A percentile compares a stretch with the other conserved stretches of the same genome.
Conservation (phyloP, 495 filamentous ascomycete species). For the Pseudotulostoma volvatum region DNA sequence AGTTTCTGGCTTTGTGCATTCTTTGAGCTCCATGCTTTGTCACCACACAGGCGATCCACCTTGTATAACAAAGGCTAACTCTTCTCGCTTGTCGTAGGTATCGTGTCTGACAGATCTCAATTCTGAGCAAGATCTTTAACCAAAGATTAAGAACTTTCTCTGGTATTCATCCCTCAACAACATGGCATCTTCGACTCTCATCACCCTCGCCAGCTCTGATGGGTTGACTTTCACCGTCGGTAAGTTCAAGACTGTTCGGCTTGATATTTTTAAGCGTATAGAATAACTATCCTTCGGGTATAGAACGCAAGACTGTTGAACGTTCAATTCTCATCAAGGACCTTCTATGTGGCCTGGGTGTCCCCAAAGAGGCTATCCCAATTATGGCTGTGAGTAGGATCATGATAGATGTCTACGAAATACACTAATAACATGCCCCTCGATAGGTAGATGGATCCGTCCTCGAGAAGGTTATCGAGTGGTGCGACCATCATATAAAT, state of each 20-base stretch:
- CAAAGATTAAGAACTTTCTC: no score
- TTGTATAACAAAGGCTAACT: no score
- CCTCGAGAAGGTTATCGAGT: constrained; percentile 88
- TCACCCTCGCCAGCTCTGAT: constrained; percentile 44
- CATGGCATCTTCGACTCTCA: constrained; percentile 12
- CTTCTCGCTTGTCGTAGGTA: no score
- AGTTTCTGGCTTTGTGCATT: no score
- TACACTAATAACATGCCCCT: constrained; percentile 1
- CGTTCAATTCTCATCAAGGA: constrained; percentile 94
- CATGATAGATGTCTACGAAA: no score
- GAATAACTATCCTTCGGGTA: constrained; percentile 4
- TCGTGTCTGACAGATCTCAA: no score
- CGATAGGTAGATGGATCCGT: constrained; percentile 80
- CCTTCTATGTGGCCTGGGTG: constrained; percentile 83
- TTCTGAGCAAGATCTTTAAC: no score
- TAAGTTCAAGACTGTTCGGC: no score
- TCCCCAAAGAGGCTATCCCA: constrained; percentile 51
- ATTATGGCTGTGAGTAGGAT: constrained; percentile 74
- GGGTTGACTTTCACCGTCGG: constrained; percentile 36
- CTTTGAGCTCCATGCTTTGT: no score
- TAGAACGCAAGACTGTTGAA: constrained; percentile 74
- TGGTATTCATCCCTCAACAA: no score
- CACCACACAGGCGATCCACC: no score
- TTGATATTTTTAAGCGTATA: no score
- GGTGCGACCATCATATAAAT: constrained; percentile 85